Percentiles rank a stretch among this genome's conserved stretches.
phyloP scores from a whole-genome alignment of 2,329 filamentous ascomycete species.

The Botrytis tulipae region DNA sequence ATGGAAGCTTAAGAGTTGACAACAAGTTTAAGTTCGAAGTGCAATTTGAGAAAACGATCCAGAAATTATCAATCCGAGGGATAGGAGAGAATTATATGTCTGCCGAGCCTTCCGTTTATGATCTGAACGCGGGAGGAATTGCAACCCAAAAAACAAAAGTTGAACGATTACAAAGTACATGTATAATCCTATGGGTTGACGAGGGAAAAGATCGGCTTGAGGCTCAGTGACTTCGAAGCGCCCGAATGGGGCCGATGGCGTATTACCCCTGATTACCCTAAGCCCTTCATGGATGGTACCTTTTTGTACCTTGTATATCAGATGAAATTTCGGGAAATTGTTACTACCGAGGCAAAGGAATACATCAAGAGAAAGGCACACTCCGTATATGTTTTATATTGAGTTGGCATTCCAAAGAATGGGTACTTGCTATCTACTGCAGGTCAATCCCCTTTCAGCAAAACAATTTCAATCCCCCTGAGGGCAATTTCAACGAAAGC shows the following conservation, averaged over 20 bases:
- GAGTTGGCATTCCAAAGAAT: background rate
- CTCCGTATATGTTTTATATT: background rate
- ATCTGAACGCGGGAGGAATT: background rate
- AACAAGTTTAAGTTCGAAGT: background rate
- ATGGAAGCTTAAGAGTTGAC: background rate
- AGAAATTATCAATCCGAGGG: background rate
- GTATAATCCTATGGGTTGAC: background rate
- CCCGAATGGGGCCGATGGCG: slow-evolving; percentile 4
- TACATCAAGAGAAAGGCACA: background rate
- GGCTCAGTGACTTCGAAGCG: slow-evolving; percentile 12
- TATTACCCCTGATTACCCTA: slow-evolving; percentile 8
- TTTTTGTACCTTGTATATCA: slow-evolving; percentile 6
- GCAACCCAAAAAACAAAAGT: background rate
- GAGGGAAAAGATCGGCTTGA: slow-evolving; percentile 2
- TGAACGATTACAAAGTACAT: background rate
- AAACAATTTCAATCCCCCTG: background rate
- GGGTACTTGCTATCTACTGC: background rate
- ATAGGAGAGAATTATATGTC: background rate
- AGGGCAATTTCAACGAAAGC: background rate
- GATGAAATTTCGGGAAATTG: slow-evolving; percentile 7
- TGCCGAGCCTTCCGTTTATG: background rate
- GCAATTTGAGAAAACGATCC: background rate
- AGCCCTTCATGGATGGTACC: background rate
- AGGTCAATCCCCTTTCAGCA: background rate
- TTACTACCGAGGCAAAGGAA: background rate